Percentiles rank a stretch among this genome's conserved stretches.
Conservation (phyloP, 192 early-diverging fungal species). For the Coemansia javaensis region DNA sequence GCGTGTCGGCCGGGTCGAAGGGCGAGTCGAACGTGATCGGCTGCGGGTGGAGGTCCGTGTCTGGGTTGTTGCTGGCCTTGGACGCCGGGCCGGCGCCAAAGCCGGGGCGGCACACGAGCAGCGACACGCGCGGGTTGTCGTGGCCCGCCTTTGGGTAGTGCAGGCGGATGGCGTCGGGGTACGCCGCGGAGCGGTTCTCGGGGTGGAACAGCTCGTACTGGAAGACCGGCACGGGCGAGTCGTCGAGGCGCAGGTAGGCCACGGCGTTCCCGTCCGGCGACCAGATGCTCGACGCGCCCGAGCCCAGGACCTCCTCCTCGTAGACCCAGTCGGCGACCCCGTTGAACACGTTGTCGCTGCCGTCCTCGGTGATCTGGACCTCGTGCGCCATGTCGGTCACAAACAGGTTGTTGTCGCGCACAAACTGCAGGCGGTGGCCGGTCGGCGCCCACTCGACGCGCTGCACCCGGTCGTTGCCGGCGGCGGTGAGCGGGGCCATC, state of each 20-base stretch:
- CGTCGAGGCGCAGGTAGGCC: constrained; percentile 84
- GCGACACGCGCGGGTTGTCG: constrained; percentile 73
- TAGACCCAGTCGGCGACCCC: constrained; percentile 99
- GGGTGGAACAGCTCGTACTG: constrained; percentile 70
- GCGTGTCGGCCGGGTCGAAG: constrained; percentile 58
- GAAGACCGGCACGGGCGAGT: constrained; percentile 74
- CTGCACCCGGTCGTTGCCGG: constrained; percentile 50
- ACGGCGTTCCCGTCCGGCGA: constrained; percentile 72
- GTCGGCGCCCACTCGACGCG: constrained; percentile 74
- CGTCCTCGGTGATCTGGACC: constrained; percentile 79
- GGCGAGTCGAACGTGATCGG: constrained; percentile 37
- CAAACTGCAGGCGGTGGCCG: constrained; percentile 77
- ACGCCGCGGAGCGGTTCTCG: constrained; percentile 52
- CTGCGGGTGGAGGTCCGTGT: constrained; percentile 45
- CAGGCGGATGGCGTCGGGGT: constrained; percentile 67
- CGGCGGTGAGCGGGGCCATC: constrained; percentile 54
- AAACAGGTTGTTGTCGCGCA: constrained; percentile 84
- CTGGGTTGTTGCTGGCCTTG: constrained; percentile 36
- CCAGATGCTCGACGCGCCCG: constrained; percentile 77
- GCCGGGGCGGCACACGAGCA: constrained; percentile 63
- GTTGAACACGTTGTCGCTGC: constrained; percentile 76
- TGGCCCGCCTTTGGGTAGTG: constrained; percentile 91
- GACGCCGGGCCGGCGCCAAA: constrained; percentile 18
- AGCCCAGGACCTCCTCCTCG: constrained; percentile 85
- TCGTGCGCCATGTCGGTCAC: constrained; percentile 67